A percentile compares a stretch with the other conserved stretches of the same genome.
phyloP scores from a whole-genome alignment of 805 yeast genomes.

The Candida quercuum region DNA sequence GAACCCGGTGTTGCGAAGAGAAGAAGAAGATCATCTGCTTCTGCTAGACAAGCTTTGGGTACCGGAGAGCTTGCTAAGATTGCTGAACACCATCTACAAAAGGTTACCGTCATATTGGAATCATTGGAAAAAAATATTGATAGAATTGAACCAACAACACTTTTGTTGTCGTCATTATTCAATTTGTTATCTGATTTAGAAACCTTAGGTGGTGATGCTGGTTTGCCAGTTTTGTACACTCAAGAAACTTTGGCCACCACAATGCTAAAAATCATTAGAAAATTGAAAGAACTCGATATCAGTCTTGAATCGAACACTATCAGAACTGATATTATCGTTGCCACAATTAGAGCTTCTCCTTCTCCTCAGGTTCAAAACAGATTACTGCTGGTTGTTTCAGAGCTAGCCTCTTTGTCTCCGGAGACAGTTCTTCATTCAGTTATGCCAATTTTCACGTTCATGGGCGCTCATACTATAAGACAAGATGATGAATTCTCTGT shows the following conservation, averaged over 20 bases:
- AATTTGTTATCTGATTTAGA: conserved; percentile 68
- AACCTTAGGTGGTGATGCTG: conserved; percentile 85
- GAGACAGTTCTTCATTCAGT: conserved; percentile 91
- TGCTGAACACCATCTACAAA: conserved; percentile 75
- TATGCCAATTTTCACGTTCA: conserved; percentile 98
- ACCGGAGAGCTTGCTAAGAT: conserved; percentile 61
- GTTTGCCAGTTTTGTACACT: conserved; percentile 83
- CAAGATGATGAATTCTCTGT: conserved; percentile 96
- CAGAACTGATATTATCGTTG: conserved; percentile 86
- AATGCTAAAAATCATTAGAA: conserved; percentile 63
- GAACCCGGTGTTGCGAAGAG: conserved; percentile 56
- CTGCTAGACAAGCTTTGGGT: conserved; percentile 70
- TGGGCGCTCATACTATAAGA: conserved; percentile 96
- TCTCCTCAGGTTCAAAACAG: conserved; percentile 96
- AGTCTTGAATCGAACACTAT: conserved; percentile 57
- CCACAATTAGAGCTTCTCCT: conserved; percentile 80
- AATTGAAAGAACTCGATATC: conserved; percentile 37
- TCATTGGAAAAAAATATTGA: conserved; percentile 51
- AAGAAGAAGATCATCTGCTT: conserved; percentile 76
- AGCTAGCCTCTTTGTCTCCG: conserved; percentile 83
- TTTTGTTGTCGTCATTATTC: conserved; percentile 47
- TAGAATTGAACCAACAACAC: conserved; percentile 31
- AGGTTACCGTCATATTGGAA: conserved; percentile 75
- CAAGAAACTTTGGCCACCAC: conserved; percentile 89
- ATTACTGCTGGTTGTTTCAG: conserved; percentile 76